A percentile compares a stretch with the other conserved stretches of the same genome.
These are phyloP conservation scores for Stephania yunnanensis DNA, from an alignment of 164 flowering plant species.

Conservation along the genomic window DNA sequence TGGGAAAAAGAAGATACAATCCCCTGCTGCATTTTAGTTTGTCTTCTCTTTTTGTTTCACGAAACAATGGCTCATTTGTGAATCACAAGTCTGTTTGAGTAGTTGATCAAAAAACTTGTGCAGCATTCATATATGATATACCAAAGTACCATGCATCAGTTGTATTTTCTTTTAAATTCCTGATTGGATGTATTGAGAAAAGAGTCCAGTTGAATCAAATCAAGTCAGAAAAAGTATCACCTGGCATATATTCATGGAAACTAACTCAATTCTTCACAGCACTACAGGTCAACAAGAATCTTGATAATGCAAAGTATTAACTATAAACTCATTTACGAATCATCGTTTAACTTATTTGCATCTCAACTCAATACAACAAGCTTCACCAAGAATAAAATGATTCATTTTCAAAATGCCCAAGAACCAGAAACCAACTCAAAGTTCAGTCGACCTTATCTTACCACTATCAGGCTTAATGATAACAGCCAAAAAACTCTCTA, in stretches of 20 bases:
- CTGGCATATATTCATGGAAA: background rate
- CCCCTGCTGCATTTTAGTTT: background rate
- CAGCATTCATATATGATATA: background rate
- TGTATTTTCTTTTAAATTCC: background rate
- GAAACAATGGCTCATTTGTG: background rate
- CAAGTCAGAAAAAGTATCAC: background rate
- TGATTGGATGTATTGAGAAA: background rate
- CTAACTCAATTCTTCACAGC: too few species aligned
- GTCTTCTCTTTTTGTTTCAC: background rate
- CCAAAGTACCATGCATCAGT: background rate
- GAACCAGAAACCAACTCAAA: too few species aligned
- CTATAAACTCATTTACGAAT: too few species aligned
- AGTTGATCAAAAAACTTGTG: background rate
- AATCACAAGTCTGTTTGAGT: background rate
- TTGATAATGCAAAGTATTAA: too few species aligned
- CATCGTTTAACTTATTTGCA: too few species aligned
- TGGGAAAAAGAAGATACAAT: background rate
- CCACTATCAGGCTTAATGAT: too few species aligned
- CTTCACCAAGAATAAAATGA: too few species aligned
- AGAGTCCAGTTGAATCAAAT: background rate
- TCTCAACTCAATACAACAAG: too few species aligned
- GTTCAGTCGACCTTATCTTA: too few species aligned
- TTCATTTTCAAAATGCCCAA: too few species aligned
- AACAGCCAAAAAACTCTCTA: too few species aligned
- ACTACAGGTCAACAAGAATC: too few species aligned